Evolutionary conservation across 192 early-diverging fungal genomes (phyloP), one percentile per base, ranked within the genome.

Genomic region (Coemansia sp.): DNA sequence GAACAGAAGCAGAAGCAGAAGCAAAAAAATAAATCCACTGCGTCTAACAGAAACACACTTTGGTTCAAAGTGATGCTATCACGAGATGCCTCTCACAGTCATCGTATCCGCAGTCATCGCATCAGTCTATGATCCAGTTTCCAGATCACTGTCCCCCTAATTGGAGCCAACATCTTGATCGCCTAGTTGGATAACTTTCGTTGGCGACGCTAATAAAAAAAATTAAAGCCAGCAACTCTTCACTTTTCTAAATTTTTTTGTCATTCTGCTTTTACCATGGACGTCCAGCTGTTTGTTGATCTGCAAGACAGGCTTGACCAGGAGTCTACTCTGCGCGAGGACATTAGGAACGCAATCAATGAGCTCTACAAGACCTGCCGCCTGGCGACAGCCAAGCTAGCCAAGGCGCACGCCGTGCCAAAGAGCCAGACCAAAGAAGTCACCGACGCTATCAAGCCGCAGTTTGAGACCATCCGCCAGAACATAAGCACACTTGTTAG

Each of bases 281-380:
- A 76, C 38, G 60, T 74, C 40, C 79, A 82, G 32, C 53, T 82
- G 11, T 82, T 82, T 63, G 64, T 76, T 41, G 75, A 82, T 37
- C 67, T 82, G 29, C 79, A 82, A 53, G 71, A 82, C 49, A 73
- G 59, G 64, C 66, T 82, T 22, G 79, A 82, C 49, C 62, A 64
- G 20, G 79, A 76, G 61, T 67, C 79, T 10, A 41, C 64, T n/a
- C 68, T 76, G 37, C 65, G 64, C 24, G 79, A 82, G 45, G 44
- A 20, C 8, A 70, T 76, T 50, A 70, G 47, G 27, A 32, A 50
- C n/a, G 71, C 70, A n/a, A 45, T 69, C 55, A 82, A 70, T 59
- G 78, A 71, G 58, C 62, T 80, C 11, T 59, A 80, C 59, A 68
- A 71, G 40, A 65, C 65, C 15, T 80, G 77, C 50, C 77, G 77